Conservation (phyloP, 2,329 filamentous ascomycete genomes). For the Phyllosticta ampelicida region DNA sequence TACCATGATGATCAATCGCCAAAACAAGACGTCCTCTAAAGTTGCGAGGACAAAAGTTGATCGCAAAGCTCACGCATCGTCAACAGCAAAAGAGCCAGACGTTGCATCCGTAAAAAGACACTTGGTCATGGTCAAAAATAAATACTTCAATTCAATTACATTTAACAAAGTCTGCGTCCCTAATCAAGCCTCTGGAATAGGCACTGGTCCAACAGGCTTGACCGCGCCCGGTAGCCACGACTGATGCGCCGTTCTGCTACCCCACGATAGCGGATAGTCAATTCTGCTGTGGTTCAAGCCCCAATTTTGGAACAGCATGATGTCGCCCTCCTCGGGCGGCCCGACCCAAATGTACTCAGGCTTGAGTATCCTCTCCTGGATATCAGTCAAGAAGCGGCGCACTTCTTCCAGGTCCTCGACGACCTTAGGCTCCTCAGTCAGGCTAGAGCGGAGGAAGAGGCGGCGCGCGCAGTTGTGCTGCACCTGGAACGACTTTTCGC, state of each 20-base stretch:
- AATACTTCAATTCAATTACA: background rate
- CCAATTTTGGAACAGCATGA: constrained; percentile 18
- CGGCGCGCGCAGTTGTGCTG: constrained; percentile 32
- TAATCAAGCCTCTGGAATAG: constrained; percentile 11
- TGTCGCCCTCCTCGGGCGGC: constrained; percentile 32
- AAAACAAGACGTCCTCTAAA: too few relatives aligned
- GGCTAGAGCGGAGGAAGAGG: constrained; percentile 28
- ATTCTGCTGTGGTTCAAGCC: constrained; percentile 30
- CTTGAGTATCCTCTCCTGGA: constrained; percentile 31
- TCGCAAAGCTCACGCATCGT: too few relatives aligned
- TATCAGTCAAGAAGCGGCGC: constrained; percentile 24
- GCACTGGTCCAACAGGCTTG: constrained; percentile 19
- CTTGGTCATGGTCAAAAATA: too few relatives aligned
- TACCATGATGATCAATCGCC: too few relatives aligned
- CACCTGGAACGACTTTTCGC: constrained; percentile 35
- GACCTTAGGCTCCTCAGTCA: constrained; percentile 24
- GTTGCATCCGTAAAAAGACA: too few relatives aligned
- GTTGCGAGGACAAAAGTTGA: too few relatives aligned
- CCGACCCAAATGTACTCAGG: constrained; percentile 35
- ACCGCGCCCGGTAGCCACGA: constrained; percentile 32
- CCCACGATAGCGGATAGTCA: constrained; percentile 33
- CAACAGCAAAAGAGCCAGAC: too few relatives aligned
- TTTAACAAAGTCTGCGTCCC: background rate
- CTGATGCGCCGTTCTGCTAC: constrained; percentile 37
- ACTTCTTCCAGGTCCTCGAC: constrained; percentile 32